Evolutionary conservation across 208 protist species (phyloP).

Genomic region (Wallacemonas rigidus): DNA sequence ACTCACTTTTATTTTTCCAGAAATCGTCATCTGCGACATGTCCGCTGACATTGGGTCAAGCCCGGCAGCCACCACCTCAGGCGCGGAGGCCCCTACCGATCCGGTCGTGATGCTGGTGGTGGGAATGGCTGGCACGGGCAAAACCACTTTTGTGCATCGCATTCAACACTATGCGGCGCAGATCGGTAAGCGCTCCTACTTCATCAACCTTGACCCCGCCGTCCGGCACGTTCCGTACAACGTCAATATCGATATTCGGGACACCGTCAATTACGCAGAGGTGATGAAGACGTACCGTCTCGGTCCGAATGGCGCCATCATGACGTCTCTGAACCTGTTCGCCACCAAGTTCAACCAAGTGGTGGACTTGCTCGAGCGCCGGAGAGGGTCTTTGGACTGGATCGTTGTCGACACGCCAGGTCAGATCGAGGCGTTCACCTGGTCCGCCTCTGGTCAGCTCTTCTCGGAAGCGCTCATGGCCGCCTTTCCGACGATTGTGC

Average conservation of each 20-base stretch:
- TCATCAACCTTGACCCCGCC: conserved; percentile 99
- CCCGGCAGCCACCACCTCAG: not conserved
- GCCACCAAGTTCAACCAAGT: conserved; percentile 98
- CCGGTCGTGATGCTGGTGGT: conserved; percentile 96
- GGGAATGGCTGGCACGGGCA: conserved; percentile 99
- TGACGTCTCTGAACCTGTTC: conserved; percentile 99
- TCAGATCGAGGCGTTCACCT: conserved; percentile 99
- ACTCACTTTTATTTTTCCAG: conserved; percentile 1
- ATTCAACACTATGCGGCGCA: conserved; percentile 92
- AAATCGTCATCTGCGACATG: not conserved
- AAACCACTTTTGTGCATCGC: conserved; percentile 98
- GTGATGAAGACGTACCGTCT: conserved; percentile 98
- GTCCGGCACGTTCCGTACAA: conserved; percentile 94
- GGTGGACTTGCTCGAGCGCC: conserved; percentile 84
- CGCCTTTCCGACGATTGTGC: conserved; percentile 93
- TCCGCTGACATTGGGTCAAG: not conserved
- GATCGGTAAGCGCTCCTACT: conserved; percentile 88
- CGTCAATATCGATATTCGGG: conserved; percentile 99
- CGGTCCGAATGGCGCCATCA: conserved; percentile 99
- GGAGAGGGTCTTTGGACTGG: conserved; percentile 86
- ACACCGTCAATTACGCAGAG: conserved; percentile 98
- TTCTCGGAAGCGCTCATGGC: conserved; percentile 96
- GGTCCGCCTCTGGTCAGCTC: conserved; percentile 97
- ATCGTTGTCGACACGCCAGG: conserved; percentile 99
- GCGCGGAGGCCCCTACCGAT: conserved; percentile 24